Base-by-base conservation (phyloP, 2,329 filamentous ascomycete genomes). In the Exserohilum turcica region DNA sequence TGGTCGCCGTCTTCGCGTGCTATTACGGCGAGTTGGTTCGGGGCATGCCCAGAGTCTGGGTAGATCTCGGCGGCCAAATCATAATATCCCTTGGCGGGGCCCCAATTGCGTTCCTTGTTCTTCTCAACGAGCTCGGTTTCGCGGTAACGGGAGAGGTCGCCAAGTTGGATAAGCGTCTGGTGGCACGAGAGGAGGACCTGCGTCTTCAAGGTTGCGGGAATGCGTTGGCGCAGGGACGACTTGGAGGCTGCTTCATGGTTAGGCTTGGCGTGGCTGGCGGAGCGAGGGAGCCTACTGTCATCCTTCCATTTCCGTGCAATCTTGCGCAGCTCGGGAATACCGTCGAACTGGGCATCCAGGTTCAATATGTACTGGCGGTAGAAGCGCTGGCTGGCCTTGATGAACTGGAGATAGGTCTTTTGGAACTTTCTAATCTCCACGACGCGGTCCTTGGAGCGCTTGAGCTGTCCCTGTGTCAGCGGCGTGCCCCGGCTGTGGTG, bases 21-120 rank as follows among this genome's bases (percentile, higher is more conserved):
- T 54, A 97, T 88, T 31, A 97, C 90, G 31, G 90, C 92, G 72
- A 94, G 86, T 74, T 97, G 94, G 67, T 99, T 93, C 68, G 95
- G 89, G 13, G 91, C 89, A 58, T 87, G 85, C 27, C 93, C 93
- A 39, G 89, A 91, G 15, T 85, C 80, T 3, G 93, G 91, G 62
- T 89, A 84, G 47, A 97, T 82, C 45, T 89, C 85, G 59, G 87
- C 85, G 18, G 94, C 94, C 54, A 97, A 80, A 49, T 84, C 80
- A 74, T 99, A 97, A 74, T 93, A 96, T 9, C 88, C 87, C 66
- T 92, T 81, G 12, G 93, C 91, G 12, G 85, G 85, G 21, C 89
- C 89, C 80, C 90, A 95, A 64, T 89, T 89, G 47, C 86, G 86
- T 59, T 86, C 84, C 72, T 89, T 92, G 47, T 74, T 70, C 71